Evolutionary conservation across 1,284 basidiomycete species (phyloP).

Genomic region (Marasmius tenuissimus): DNA sequence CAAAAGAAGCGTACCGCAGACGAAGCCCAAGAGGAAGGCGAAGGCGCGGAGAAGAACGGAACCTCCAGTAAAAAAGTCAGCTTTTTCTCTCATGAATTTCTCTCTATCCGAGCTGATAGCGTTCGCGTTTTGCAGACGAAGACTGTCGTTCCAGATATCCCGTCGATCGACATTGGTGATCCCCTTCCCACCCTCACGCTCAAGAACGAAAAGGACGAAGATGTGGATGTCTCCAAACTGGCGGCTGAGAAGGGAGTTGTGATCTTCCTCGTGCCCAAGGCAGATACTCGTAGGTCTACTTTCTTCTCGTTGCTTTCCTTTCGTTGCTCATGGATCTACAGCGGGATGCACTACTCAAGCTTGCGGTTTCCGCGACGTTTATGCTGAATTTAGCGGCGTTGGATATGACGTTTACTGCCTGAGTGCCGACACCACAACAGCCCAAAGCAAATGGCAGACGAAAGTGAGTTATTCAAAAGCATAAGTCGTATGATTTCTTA

Average conservation of each 20-base stretch:
- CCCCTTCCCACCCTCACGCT: constrained; percentile 74
- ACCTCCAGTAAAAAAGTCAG: constrained; percentile 29
- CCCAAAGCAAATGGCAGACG: constrained; percentile 82
- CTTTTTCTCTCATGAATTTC: constrained; percentile 5
- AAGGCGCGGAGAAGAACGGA: constrained; percentile 25
- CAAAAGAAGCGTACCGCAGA: constrained; percentile 35
- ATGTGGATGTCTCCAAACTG: constrained; percentile 63
- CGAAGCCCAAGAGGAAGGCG: constrained; percentile 23
- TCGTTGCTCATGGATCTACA: constrained; percentile 26
- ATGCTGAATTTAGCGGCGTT: constrained; percentile 68
- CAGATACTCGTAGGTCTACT: constrained; percentile 71
- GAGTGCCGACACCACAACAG: constrained; percentile 77
- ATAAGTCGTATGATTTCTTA: neutral
- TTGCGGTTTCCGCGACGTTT: constrained; percentile 84
- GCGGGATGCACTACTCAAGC: constrained; percentile 90
- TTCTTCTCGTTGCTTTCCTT: neutral
- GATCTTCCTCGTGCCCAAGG: constrained; percentile 82
- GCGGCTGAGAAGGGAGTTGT: constrained; percentile 74
- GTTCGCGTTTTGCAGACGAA: constrained; percentile 26
- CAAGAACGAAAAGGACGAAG: constrained; percentile 78
- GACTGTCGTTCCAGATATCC: constrained; percentile 24
- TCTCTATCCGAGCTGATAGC: neutral
- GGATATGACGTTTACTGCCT: constrained; percentile 85
- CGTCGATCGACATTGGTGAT: constrained; percentile 70
- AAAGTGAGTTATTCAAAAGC: constrained; percentile 49